Evolutionary conservation across 495 filamentous ascomycete species (phyloP).

Genomic region (Eremomyces bilateralis): DNA sequence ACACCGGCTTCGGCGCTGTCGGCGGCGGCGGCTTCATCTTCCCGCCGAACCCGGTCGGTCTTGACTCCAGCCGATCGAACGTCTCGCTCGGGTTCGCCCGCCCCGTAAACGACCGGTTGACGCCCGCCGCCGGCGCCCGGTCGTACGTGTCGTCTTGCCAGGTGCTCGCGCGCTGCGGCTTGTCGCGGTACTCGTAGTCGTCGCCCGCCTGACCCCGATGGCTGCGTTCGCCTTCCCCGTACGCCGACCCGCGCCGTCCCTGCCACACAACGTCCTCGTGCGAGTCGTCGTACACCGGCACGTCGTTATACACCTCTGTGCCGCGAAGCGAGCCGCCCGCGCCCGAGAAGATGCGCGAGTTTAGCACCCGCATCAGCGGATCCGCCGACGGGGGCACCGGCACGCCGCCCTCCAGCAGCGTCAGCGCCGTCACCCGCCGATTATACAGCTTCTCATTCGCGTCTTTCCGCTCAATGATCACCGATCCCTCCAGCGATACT

Average conservation of each 20-base stretch:
- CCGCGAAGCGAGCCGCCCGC: conserved; percentile 22
- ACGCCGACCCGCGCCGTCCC: conserved; percentile 49
- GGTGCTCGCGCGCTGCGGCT: conserved; percentile 48
- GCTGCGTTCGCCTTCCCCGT: conserved; percentile 47
- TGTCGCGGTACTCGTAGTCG: conserved; percentile 40
- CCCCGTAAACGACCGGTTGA: conserved; percentile 27
- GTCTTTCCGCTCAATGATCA: conserved; percentile 79
- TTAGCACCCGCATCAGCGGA: conserved; percentile 64
- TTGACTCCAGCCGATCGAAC: conserved; percentile 25
- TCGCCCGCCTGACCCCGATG: conserved; percentile 11
- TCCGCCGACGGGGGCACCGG: conserved; percentile 63
- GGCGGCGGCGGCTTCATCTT: conserved; percentile 34
- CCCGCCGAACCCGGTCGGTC: conserved; percentile 26
- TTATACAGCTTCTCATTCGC: conserved; percentile 94
- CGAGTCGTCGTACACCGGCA: conserved; percentile 70
- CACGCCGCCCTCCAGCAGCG: conserved; percentile 59
- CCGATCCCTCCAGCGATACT: conserved; percentile 79
- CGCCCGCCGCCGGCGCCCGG: conserved; percentile 20
- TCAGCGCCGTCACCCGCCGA: conserved; percentile 51
- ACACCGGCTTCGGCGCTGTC: conserved; percentile 72
- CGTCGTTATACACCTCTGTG: conserved; percentile 80
- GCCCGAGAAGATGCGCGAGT: conserved; percentile 63
- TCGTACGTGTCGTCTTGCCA: conserved; percentile 88
- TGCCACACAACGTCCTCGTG: conserved; percentile 93
- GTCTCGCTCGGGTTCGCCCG: conserved; percentile 26